Evolutionary conservation across 2,329 filamentous ascomycete genomes (phyloP), one percentile per base, ranked within the genome.

Genomic region (Chlorencoelia australis): DNA sequence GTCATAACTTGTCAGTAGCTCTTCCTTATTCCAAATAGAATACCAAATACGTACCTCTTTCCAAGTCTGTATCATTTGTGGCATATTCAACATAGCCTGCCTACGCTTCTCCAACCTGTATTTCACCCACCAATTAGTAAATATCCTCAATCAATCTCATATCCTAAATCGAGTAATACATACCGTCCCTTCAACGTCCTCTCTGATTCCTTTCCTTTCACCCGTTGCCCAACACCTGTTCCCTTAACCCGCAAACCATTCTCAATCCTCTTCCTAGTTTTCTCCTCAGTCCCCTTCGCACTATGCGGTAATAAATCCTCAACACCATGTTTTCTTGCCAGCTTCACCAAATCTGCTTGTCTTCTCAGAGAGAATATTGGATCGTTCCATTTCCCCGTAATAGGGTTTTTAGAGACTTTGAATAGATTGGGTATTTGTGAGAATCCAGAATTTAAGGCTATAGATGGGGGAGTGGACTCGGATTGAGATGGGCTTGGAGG

Each of bases 131-230:
- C 8, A 28, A 28, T 50, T 33, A 50, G 46, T 33, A 41, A 16
- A 32, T 13, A 11, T 24, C 7, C 29, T 20, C 19, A n/a, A 25
- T 14, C 8, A 20, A 20, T 29, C 37, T 33, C 7, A 33, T 27
- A 19, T 17, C 10, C 11, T 46, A 66, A 58, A 45, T 18, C n/a
- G 7, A 22, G 17, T 11, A 44, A 38, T 37, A 68, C 75, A 46
- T 75, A 76, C 69, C 79, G 77, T 43, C 73, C 69, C 64, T 83
- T 79, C 66, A 95, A 67, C 54, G 81, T 82, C 58, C 91, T 76
- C 69, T 98, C 91, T 76, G 88, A 84, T 52, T 77, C 71, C 63
- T 95, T 89, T 61, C 91, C 91, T 80, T 96, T 98, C 59, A 95
- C 89, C 62, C 73, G 79, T 64, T 95, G 79, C 40, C 87, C 89